A percentile compares a stretch with the other conserved stretches of the same genome.
These are phyloP conservation scores for Chaetomiaceae sp. DNA, from an alignment of 2,329 filamentous ascomycete species.

Conservation along the genomic window DNA sequence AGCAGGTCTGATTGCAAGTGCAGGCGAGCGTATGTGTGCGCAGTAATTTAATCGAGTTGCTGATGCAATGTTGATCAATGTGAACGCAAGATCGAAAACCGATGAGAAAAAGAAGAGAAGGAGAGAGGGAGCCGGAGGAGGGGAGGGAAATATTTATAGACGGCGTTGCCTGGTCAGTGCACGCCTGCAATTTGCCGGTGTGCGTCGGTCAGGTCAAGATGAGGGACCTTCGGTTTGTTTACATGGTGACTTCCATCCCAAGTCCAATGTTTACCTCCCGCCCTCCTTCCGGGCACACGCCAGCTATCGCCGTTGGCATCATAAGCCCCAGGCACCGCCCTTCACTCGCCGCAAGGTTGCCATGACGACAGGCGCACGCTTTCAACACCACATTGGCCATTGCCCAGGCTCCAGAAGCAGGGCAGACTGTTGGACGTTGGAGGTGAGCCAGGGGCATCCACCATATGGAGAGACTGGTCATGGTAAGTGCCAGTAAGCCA, in stretches of 20 bases:
- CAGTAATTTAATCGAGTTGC: conserved; percentile 1
- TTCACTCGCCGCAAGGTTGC: neutral
- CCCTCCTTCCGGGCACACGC: too few species aligned
- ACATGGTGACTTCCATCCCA: neutral
- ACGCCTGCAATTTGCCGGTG: neutral
- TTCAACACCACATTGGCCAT: too few species aligned
- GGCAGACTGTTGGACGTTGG: too few species aligned
- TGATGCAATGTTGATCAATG: conserved; percentile 1
- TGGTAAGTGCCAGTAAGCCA: too few species aligned
- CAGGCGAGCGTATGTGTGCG: neutral
- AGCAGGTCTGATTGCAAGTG: neutral
- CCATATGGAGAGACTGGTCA: too few species aligned
- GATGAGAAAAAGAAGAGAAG: conserved; percentile 1
- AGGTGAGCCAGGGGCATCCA: too few species aligned
- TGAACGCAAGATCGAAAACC: neutral
- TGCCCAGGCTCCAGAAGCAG: too few species aligned
- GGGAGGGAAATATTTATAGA: neutral
- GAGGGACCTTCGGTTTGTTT: too few species aligned
- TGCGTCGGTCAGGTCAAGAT: too few species aligned
- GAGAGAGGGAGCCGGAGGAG: neutral
- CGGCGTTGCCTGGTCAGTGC: neutral
- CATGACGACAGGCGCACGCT: neutral
- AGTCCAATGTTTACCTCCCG: neutral
- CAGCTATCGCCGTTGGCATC: too few species aligned
- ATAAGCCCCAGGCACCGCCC: too few species aligned